Conservation (phyloP, 129 eudicot species). For the Helichrysum umbraculigerum region DNA sequence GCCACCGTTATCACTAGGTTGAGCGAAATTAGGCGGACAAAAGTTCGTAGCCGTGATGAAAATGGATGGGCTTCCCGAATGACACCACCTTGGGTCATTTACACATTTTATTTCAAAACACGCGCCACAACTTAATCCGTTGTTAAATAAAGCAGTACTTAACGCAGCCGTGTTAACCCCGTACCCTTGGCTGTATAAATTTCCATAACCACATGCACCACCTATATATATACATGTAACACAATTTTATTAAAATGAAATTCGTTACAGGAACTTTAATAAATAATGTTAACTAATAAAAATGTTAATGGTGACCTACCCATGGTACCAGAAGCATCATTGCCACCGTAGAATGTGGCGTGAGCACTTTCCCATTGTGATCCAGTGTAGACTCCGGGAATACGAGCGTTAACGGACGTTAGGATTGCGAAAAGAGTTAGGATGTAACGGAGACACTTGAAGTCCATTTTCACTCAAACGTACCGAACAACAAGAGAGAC, state of each 20-base stretch:
- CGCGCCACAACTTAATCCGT: constrained; percentile 61
- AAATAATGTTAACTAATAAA: background rate
- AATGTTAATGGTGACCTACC: constrained; percentile 36
- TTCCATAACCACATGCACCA: constrained; percentile 74
- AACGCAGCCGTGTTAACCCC: constrained; percentile 68
- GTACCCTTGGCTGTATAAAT: constrained; percentile 69
- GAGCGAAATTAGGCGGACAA: constrained; percentile 66
- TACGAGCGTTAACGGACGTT: constrained; percentile 37
- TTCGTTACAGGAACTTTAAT: background rate
- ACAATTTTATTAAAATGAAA: background rate
- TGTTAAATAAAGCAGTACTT: constrained; percentile 66
- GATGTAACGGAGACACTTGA: constrained; percentile 13
- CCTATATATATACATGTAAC: constrained; percentile 30
- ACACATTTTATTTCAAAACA: constrained; percentile 62
- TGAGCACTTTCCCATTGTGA: constrained; percentile 67
- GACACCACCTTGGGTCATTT: constrained; percentile 60
- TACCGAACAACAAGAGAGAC: background rate
- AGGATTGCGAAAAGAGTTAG: constrained; percentile 18
- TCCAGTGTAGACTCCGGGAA: constrained; percentile 62
- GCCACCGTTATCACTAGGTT: constrained; percentile 59
- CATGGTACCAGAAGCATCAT: constrained; percentile 79
- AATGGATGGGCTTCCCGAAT: constrained; percentile 62
- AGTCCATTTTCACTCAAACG: constrained; percentile 30
- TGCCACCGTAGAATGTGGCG: constrained; percentile 78
- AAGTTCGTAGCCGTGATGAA: constrained; percentile 65